Percentiles rank a stretch among this genome's conserved stretches.
These are phyloP conservation scores for Peronospora belbahrii DNA, from an alignment of 352 stramenopile species.

Conservation along the genomic window DNA sequence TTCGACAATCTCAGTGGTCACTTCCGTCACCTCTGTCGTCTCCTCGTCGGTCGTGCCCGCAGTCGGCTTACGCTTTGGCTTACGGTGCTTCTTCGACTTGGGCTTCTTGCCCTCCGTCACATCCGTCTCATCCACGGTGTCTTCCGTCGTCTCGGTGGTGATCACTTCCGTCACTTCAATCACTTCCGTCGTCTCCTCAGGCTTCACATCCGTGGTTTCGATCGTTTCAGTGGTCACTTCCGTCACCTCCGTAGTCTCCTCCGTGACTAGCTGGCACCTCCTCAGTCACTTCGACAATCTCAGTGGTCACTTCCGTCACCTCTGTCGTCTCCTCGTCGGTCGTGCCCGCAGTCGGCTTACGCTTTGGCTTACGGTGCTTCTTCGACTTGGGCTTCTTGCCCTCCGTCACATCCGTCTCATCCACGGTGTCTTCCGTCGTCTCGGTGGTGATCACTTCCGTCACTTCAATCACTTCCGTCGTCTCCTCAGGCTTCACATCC, in stretches of 20 bases:
- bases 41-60: too few species aligned
- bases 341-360: slow-evolving; percentile 2
- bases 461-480: background rate
- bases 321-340: slow-evolving; percentile 8
- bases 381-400: slow-evolving; percentile 16
- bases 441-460: slow-evolving; percentile 3
- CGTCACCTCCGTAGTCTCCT: slow-evolving; percentile 8
- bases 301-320: slow-evolving; percentile 1
- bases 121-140: too few species aligned
- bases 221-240: background rate
- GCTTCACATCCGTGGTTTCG: slow-evolving; percentile 1
- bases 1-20: too few species aligned
- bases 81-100: too few species aligned
- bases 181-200: slow-evolving; percentile 1
- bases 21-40: too few species aligned
- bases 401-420: slow-evolving; percentile 10
- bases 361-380: slow-evolving; percentile 13
- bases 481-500: slow-evolving; percentile 1
- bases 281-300: background rate
- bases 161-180: slow-evolving; percentile 4
- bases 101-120: too few species aligned
- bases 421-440: slow-evolving; percentile 2
- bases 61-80: too few species aligned
- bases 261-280: background rate
- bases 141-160: slow-evolving; percentile 1